A percentile compares a stretch with the other conserved stretches of the same genome.
phyloP scores from a whole-genome alignment of 345 rosid genomes.

The Schrenkiella parvula region DNA sequence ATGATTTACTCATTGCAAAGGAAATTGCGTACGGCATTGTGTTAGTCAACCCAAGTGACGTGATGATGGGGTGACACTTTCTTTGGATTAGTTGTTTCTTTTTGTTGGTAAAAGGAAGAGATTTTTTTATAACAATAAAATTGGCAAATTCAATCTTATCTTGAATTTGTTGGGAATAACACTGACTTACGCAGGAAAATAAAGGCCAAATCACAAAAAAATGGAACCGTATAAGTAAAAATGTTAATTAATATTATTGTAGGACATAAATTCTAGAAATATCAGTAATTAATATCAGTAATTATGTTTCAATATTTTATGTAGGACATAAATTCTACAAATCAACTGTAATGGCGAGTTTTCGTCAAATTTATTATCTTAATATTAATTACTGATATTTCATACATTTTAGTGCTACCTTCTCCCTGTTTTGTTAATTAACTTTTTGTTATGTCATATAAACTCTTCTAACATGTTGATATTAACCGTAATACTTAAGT shows the following conservation, averaged over 20 bases:
- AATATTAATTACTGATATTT: neutral
- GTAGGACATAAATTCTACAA: neutral
- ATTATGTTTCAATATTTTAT: too few species aligned
- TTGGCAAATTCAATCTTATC: conserved; percentile 15
- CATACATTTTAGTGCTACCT: neutral
- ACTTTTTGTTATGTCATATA: neutral
- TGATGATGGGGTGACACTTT: conserved; percentile 3
- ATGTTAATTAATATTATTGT: neutral
- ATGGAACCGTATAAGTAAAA: neutral
- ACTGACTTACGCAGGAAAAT: neutral
- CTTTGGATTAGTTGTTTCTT: conserved; percentile 22
- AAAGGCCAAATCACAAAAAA: neutral
- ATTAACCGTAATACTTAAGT: neutral
- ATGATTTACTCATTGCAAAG: conserved; percentile 21
- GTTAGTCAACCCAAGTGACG: conserved; percentile 33
- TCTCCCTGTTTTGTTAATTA: neutral
- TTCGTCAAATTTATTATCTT: neutral
- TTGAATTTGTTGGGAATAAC: conserved; percentile 5
- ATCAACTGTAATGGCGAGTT: neutral
- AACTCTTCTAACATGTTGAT: neutral
- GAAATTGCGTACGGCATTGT: conserved; percentile 13
- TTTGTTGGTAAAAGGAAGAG: conserved; percentile 24
- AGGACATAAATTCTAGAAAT: neutral
- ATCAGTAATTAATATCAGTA: too few species aligned
- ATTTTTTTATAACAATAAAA: neutral